A percentile compares a stretch with the other conserved stretches of the same genome.
Evolutionary conservation across 495 filamentous ascomycete genomes (phyloP).

Genomic region (Penicillium lividum): DNA sequence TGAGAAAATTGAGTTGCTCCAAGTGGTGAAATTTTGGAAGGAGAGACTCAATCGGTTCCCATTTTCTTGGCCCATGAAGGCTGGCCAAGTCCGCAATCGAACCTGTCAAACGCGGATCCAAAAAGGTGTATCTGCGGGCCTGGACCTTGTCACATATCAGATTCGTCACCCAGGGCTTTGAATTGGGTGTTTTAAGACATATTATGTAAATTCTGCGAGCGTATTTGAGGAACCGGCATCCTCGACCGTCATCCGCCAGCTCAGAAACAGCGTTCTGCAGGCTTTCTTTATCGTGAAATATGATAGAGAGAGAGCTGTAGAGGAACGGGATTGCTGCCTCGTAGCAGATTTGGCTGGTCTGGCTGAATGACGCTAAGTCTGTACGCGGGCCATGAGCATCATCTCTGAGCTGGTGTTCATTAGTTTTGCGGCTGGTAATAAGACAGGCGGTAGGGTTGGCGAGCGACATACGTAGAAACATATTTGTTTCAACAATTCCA

Average conservation of each 20-base stretch:
- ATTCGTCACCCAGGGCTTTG: background rate
- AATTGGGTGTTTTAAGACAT: background rate
- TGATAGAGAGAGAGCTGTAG: background rate
- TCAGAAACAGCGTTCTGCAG: background rate
- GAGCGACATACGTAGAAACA: too few species aligned
- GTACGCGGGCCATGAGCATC: background rate
- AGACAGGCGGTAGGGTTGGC: too few species aligned
- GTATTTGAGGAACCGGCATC: background rate
- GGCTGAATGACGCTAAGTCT: background rate
- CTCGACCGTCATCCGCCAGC: background rate
- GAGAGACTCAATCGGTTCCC: background rate
- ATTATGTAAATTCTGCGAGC: background rate
- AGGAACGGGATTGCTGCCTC: background rate
- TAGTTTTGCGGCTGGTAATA: background rate
- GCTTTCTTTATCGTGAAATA: background rate
- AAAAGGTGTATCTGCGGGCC: background rate
- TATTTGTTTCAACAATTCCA: too few species aligned
- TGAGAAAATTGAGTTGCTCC: background rate
- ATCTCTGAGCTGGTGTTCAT: background rate
- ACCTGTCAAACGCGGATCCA: background rate
- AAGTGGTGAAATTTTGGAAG: background rate
- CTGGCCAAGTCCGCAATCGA: background rate
- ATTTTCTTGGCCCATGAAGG: background rate
- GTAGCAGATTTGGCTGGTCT: background rate
- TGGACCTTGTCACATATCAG: background rate